phyloP scores from a whole-genome alignment of 352 stramenopile genomes.

The Pythium dissimile region DNA sequence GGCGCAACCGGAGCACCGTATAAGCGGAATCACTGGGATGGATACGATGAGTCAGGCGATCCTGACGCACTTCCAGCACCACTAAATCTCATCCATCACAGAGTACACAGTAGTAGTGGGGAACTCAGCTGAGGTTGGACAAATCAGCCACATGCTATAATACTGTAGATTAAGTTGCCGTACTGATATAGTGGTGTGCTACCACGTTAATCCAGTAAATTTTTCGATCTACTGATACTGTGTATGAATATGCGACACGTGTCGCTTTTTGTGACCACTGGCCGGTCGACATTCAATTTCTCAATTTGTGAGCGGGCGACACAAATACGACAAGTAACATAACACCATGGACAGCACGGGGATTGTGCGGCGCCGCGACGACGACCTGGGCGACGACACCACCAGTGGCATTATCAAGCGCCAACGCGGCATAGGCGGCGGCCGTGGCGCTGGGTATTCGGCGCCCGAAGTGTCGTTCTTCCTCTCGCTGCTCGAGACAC shows the following conservation, averaged over 20 bases:
- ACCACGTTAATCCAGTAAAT: background rate
- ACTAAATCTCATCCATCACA: too few relatives aligned
- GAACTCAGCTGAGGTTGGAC: too few relatives aligned
- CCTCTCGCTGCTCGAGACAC: slow-evolving; percentile 16
- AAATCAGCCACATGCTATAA: too few relatives aligned
- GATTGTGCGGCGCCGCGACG: slow-evolving; percentile 5
- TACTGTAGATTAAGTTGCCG: too few relatives aligned
- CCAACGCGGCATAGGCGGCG: background rate
- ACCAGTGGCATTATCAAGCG: slow-evolving; percentile 2
- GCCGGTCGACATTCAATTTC: background rate
- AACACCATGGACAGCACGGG: slow-evolving; percentile 18
- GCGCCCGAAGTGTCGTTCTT: slow-evolving; percentile 17
- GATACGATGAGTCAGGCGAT: background rate
- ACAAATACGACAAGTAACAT: slow-evolving; percentile 11
- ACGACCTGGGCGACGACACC: background rate
- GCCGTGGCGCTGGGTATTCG: slow-evolving; percentile 19
- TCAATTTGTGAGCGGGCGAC: background rate
- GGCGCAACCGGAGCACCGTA: background rate
- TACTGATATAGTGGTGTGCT: too few relatives aligned
- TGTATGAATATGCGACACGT: slow-evolving; percentile 12
- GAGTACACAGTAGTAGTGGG: too few relatives aligned
- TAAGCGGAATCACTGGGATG: background rate
- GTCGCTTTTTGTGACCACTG: slow-evolving; percentile 17
- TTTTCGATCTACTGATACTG: too few relatives aligned
- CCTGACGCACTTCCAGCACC: background rate